A percentile compares a stretch with the other conserved stretches of the same genome.
Evolutionary conservation across 2,329 filamentous ascomycete genomes (phyloP).

Genomic region (Aspergillus sp.): DNA sequence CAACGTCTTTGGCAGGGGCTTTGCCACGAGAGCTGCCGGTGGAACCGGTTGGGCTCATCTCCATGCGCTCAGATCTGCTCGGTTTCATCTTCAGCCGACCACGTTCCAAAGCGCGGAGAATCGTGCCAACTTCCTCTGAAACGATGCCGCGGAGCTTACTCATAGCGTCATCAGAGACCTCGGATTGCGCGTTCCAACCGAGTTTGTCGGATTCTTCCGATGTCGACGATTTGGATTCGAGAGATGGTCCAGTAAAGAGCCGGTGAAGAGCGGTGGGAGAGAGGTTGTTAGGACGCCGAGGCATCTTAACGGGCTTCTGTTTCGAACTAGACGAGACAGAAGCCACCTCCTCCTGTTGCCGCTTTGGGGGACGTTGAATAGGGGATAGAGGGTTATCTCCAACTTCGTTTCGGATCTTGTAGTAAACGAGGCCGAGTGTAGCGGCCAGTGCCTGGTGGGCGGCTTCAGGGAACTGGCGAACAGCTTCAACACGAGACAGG

Average conservation of each 20-base stretch:
- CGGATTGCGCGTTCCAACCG: slow-evolving; percentile 36
- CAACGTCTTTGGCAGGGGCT: slow-evolving; percentile 17
- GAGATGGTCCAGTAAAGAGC: slow-evolving; percentile 33
- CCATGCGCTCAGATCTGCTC: slow-evolving; percentile 31
- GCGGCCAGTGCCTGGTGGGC: slow-evolving; percentile 42
- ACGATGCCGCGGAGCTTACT: slow-evolving; percentile 39
- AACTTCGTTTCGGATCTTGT: slow-evolving; percentile 43
- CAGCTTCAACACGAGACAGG: slow-evolving; percentile 37
- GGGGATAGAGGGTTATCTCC: slow-evolving; percentile 33
- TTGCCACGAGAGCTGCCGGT: slow-evolving; percentile 24
- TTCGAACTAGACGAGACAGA: slow-evolving; percentile 32
- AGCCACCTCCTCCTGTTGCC: slow-evolving; percentile 35
- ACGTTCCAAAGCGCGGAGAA: slow-evolving; percentile 37
- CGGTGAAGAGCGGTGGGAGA: slow-evolving; percentile 32
- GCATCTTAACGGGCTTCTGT: slow-evolving; percentile 36
- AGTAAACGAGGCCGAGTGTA: slow-evolving; percentile 41
- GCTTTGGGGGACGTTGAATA: slow-evolving; percentile 34
- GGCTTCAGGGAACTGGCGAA: slow-evolving; percentile 37
- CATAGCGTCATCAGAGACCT: slow-evolving; percentile 39
- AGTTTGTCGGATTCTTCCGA: slow-evolving; percentile 35
- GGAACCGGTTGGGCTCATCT: slow-evolving; percentile 35
- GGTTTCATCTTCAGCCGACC: slow-evolving; percentile 37
- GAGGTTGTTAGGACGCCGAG: slow-evolving; percentile 31
- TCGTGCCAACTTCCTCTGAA: slow-evolving; percentile 33
- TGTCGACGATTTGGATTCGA: slow-evolving; percentile 32